Conservation (phyloP, 2,329 filamentous ascomycete species). For the Dothistroma pini region DNA sequence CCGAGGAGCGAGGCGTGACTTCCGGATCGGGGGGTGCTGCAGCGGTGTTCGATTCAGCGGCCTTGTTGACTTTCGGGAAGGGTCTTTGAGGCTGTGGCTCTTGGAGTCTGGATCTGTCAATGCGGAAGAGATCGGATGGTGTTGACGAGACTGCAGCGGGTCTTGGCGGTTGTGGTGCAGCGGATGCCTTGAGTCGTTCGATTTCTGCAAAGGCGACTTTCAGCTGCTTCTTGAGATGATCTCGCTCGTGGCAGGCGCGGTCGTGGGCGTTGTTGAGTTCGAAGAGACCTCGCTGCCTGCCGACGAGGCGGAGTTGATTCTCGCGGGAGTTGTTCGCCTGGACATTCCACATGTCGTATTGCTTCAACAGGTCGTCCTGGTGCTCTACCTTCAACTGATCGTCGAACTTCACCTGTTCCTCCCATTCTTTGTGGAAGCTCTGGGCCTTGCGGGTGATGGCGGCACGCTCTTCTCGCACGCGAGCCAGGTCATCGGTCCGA, state of each 20-base stretch:
- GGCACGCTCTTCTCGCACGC: background rate
- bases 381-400: background rate
- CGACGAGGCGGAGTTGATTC: background rate
- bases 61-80: background rate
- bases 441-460: background rate
- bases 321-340: background rate
- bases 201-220: background rate
- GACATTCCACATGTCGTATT: background rate
- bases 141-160: background rate
- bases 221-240: background rate
- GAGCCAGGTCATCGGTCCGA: background rate
- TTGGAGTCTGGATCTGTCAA: background rate
- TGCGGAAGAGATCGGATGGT: background rate
- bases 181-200: background rate
- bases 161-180: background rate
- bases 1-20: background rate
- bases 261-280: background rate
- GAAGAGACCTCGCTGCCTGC: background rate
- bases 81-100: background rate
- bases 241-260: background rate
- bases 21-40: background rate
- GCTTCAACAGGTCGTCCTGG: background rate
- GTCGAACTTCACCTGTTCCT: background rate
- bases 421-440: background rate
- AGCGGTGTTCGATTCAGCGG: background rate